phyloP scores from a whole-genome alignment of 176 grass and related monocot species.

The Elymus sibiricus region DNA sequence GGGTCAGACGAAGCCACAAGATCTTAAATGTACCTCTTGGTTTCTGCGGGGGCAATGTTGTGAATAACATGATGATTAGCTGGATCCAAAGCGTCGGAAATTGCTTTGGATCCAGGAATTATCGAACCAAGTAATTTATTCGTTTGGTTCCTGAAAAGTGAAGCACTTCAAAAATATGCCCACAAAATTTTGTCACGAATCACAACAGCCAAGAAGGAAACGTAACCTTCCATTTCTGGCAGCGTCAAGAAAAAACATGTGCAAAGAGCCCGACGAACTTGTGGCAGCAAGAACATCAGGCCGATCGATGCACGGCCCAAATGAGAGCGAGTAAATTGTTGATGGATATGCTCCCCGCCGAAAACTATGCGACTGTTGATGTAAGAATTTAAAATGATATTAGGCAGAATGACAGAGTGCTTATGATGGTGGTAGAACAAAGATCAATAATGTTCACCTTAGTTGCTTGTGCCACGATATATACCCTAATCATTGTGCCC shows the following conservation, averaged over 20 bases:
- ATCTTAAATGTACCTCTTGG: conserved; percentile 64
- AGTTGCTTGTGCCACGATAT: conserved; percentile 78
- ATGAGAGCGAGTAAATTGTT: conserved; percentile 83
- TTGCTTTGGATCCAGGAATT: conserved; percentile 60
- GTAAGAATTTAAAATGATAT: conserved; percentile 16
- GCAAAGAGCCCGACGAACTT: conserved; percentile 95
- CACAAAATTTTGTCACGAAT: neutral
- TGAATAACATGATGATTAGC: conserved; percentile 94
- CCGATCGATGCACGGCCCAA: conserved; percentile 59
- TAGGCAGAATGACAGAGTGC: neutral
- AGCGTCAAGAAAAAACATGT: conserved; percentile 79
- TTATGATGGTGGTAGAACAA: neutral
- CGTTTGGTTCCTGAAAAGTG: conserved; percentile 54
- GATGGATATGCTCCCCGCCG: conserved; percentile 92
- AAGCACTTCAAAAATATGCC: conserved; percentile 6
- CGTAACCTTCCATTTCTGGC: conserved; percentile 73
- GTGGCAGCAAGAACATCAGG: conserved; percentile 83
- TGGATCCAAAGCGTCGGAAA: conserved; percentile 81
- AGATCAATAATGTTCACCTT: conserved; percentile 47
- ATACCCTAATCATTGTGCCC: conserved; percentile 90
- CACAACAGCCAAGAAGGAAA: neutral
- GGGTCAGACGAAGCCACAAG: neutral
- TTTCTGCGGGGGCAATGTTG: conserved; percentile 55
- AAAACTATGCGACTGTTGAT: conserved; percentile 78
- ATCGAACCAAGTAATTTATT: conserved; percentile 70